Evolutionary conservation across 2,329 filamentous ascomycete species (phyloP), one percentile per base, ranked within the genome.

Genomic region (Aureobasidium sp.): DNA sequence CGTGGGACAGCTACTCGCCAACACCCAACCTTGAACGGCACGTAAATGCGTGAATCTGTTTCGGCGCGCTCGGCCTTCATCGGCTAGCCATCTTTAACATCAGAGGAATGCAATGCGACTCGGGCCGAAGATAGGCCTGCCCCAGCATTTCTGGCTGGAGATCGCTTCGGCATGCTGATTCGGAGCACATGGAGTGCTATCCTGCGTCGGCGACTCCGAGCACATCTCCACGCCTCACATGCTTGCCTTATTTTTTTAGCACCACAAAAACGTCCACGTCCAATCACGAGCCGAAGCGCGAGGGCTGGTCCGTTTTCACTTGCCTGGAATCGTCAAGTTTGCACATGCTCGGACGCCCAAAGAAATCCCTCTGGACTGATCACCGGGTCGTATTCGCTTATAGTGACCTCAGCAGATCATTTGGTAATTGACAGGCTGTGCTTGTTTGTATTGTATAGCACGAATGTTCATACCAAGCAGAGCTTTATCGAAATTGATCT

Each of bases 1-100:
- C 66, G 84, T 70, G 11, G 68, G 68, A 34, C 58, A 69, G 39
- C 64, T 74, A 7, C 37, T 63, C 27, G 56, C 36, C 39, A 61
- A 60, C 25, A 42, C 42, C 14, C 44, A 39, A 17, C 20, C 42
- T 17, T 62, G 62, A 64, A 36, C 5, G 14, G 20, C 25, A 41
- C 56, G 15, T 7, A 25, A n/a, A 9, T 9, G 27, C 11, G 2
- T 20, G 17, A 12, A 59, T 22, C 14, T 27, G 20, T 5, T n/a
- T 29, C 22, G 27, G 17, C 37, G 20, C 44, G 17, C 41, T 58
- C 25, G 31, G 42, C 29, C 12, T 34, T 34, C 53, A 25, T 45
- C 25, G 59, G 47, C 20, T 41, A 55, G 25, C 36, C 20, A 17
- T 12, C 2, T 51, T 25, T 31, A 3, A 15, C 7, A 20, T 2